A percentile compares a stretch with the other conserved stretches of the same genome.
Evolutionary conservation across 2,329 filamentous ascomycete species (phyloP).

Genomic region (Tolypocladium inflatum): DNA sequence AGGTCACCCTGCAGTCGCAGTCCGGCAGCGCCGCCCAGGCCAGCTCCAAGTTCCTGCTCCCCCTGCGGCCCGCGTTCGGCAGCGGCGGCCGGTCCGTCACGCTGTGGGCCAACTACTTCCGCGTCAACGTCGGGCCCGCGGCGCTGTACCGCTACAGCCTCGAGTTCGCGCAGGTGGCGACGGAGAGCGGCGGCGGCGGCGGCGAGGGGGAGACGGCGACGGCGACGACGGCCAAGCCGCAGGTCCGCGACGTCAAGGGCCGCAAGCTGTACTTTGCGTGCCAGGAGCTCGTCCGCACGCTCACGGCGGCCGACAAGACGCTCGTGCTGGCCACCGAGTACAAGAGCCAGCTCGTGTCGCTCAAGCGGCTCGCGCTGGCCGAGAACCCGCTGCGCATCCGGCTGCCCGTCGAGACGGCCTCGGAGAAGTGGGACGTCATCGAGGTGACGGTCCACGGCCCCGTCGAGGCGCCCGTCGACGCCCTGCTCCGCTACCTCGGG

Average conservation of each 20-base stretch:
- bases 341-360: constrained; percentile 37
- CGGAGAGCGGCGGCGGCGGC: constrained; percentile 4
- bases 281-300: constrained; percentile 22
- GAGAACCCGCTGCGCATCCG: constrained; percentile 23
- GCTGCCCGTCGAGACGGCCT: constrained; percentile 21
- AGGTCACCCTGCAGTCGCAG: constrained; percentile 18
- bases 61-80: constrained; percentile 40
- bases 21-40: not conserved
- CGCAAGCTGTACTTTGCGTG: constrained; percentile 34
- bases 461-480: constrained; percentile 24
- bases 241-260: constrained; percentile 25
- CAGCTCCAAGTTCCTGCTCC: constrained; percentile 24
- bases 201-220: constrained; percentile 4
- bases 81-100: constrained; percentile 28
- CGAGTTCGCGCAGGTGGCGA: constrained; percentile 18
- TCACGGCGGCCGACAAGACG: constrained; percentile 20
- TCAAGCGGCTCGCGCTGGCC: constrained; percentile 24
- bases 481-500: constrained; percentile 33
- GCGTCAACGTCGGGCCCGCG: constrained; percentile 26
- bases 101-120: constrained; percentile 48
- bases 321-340: constrained; percentile 36
- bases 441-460: constrained; percentile 32
- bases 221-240: constrained; percentile 3
- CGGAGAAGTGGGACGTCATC: constrained; percentile 22
- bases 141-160: constrained; percentile 37